phyloP scores from a whole-genome alignment of 257 asterid species.

The Cordia subcordata region DNA sequence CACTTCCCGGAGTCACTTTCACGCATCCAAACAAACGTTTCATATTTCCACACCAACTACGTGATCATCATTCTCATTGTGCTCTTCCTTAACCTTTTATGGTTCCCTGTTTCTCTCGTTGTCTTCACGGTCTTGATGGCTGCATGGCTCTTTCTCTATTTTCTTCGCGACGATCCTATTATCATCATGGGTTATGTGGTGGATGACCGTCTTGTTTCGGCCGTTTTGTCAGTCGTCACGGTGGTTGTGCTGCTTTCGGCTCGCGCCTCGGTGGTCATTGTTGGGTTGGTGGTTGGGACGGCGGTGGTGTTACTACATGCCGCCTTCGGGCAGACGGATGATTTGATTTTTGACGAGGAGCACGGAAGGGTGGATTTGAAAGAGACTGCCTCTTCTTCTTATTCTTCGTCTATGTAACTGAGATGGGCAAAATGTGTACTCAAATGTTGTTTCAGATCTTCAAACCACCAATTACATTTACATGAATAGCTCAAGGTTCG shows the following conservation, averaged over 20 bases:
- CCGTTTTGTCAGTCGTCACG: constrained; percentile 24
- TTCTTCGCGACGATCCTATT: constrained; percentile 32
- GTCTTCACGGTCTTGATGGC: constrained; percentile 21
- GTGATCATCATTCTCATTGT: constrained; percentile 21
- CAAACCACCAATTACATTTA: no score
- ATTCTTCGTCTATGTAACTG: constrained; percentile 11
- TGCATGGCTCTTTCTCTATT: constrained; percentile 38
- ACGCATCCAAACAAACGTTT: constrained; percentile 26
- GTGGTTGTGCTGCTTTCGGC: constrained; percentile 26
- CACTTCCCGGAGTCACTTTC: constrained; percentile 21
- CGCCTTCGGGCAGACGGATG: constrained; percentile 24
- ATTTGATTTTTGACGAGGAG: constrained; percentile 20
- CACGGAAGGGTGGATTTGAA: constrained; percentile 14
- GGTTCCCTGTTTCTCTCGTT: constrained; percentile 36
- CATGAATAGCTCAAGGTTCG: not conserved
- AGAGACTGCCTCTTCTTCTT: constrained; percentile 27
- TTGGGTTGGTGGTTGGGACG: constrained; percentile 16
- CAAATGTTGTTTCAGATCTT: not conserved
- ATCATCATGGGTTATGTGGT: constrained; percentile 25
- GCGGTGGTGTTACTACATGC: constrained; percentile 26
- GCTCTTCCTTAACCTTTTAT: constrained; percentile 31
- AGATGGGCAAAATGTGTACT: not conserved
- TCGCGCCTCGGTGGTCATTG: constrained; percentile 21
- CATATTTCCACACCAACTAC: constrained; percentile 42
- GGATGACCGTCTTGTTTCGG: constrained; percentile 28